Evolutionary conservation across 1,284 basidiomycete species (phyloP).

Genomic region (Rugosomyces carneus): DNA sequence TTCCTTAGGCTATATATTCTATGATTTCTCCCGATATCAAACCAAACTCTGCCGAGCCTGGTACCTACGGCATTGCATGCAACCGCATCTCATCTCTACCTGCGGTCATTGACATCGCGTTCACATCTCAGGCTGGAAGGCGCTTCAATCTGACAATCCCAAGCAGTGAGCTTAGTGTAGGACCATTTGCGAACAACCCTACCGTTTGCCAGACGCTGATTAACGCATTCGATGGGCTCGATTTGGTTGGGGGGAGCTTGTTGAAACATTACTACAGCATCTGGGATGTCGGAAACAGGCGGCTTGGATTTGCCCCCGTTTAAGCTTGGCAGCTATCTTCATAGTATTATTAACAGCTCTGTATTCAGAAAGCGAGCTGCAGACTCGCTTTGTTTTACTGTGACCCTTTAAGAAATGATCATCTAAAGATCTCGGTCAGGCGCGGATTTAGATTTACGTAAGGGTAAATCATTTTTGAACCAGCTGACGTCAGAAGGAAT

Average conservation of each 20-base stretch:
- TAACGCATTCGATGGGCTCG: conserved; percentile 45
- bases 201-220: conserved; percentile 48
- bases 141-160: conserved; percentile 52
- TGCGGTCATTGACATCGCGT: conserved; percentile 44
- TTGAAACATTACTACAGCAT: conserved; percentile 55
- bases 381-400: not conserved
- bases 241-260: conserved; percentile 45
- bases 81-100: conserved; percentile 36
- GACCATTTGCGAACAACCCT: conserved; percentile 43
- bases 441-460: not conserved
- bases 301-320: conserved; percentile 43
- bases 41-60: conserved; percentile 41
- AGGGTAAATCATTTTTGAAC: not conserved
- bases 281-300: conserved; percentile 43
- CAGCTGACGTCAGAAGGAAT: not conserved
- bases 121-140: conserved; percentile 39
- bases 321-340: not conserved
- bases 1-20: conserved; percentile 43
- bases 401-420: not conserved
- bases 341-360: not conserved
- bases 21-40: conserved; percentile 51
- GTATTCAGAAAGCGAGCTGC: not conserved
- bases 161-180: conserved; percentile 48
- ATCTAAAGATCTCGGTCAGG: not conserved
- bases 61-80: conserved; percentile 53